Base-by-base conservation (phyloP, 371 early-diverging fungal species). In the Mortierella sp. region DNA sequence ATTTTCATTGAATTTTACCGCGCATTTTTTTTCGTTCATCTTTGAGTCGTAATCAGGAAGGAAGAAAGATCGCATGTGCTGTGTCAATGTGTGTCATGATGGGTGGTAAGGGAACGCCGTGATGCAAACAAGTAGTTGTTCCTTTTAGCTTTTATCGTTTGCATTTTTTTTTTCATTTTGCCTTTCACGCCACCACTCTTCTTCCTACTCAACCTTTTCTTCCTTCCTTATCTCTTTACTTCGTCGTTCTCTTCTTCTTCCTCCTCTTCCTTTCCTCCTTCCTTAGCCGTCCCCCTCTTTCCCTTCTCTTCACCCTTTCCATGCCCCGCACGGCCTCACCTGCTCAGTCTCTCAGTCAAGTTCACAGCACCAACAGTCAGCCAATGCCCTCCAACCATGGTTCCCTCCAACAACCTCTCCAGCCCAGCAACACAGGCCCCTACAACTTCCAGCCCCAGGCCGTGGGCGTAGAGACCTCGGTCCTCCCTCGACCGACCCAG, bases 401-500 rank as follows among this genome's bases (percentile, higher is more conserved):
- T 34, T 64, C 80, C 63, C 34, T 52, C n/a, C 70, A 48, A n/a
- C 44, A 48, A 41, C 64, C 55, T 26, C 19, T 64, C 63, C 76
- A 61, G 19, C 50, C 53, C n/a, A 67, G 45, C 31, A 64, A 40
- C 41, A 24, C 43, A n/a, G 52, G 71, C n/a, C 43, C 72, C 43
- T 66, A 70, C 53, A 68, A 41, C 67, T 68, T 79, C 74, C 74
- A 79, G 52, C 64, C 72, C 19, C 68, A 74, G 9, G 58, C 40
- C n/a, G 63, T 44, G 14, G 66, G 64, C 16, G 41, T 70, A 39
- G 74, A 76, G 29, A 70, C 70, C 14, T 64, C 78, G 0, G 55
- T 78, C 37, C 61, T 68, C 37, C 89, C 90, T 40, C 71, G 85
- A 39, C 79, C 79, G 4, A 88, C 89, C 1, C 76, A 77, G 8